phyloP scores from a whole-genome alignment of 257 asterid genomes.

The Solanum pennellii region DNA sequence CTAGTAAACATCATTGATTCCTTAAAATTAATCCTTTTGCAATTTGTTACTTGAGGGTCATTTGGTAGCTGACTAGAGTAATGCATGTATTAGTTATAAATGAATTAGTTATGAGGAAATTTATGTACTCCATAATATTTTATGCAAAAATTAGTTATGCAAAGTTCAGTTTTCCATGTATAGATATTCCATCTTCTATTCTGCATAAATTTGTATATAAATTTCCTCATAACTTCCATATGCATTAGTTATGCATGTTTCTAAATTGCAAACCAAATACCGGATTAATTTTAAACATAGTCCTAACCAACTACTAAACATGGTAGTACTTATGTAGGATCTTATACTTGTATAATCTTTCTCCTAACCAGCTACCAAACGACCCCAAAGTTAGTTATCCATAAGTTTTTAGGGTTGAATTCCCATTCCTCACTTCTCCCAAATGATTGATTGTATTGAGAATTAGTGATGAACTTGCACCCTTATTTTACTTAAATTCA shows the following conservation, averaged over 20 bases:
- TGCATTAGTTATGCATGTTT: neutral
- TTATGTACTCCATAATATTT: neutral
- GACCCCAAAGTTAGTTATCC: neutral
- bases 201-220: neutral
- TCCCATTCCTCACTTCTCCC: neutral
- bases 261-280: neutral
- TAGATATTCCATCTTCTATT: neutral
- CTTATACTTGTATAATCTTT: neutral
- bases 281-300: neutral
- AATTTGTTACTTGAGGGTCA: neutral
- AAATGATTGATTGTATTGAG: neutral
- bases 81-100: neutral
- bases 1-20: neutral
- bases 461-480: neutral
- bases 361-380: neutral
- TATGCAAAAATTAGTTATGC: neutral
- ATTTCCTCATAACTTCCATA: neutral
- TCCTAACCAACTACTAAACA: neutral
- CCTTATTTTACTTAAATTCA: neutral
- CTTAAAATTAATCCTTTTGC: neutral
- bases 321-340: neutral
- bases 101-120: neutral
- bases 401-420: neutral
- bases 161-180: neutral
- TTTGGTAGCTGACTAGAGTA: neutral